Evolutionary conservation across 257 asterid genomes (phyloP).

Genomic region (Voacanga thouarsii): DNA sequence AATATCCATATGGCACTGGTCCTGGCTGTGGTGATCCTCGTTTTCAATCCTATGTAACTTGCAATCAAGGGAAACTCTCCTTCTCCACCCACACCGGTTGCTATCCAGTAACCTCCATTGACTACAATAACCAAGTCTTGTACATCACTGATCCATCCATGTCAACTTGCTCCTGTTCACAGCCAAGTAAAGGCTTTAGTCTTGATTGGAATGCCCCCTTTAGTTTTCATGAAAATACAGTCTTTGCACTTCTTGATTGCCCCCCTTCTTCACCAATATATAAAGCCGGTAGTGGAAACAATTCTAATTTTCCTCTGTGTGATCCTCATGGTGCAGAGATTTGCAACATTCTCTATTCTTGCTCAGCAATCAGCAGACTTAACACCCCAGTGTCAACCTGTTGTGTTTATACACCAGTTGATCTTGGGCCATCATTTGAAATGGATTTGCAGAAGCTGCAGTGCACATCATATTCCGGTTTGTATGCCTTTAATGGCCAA

Average conservation of each 20-base stretch:
- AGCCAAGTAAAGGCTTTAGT: conserved; percentile 77
- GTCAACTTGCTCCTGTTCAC: conserved; percentile 77
- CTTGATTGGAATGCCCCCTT: conserved; percentile 77
- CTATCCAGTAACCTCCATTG: conserved; percentile 68
- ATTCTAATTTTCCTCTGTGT: conserved; percentile 50
- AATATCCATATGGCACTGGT: conserved; percentile 74
- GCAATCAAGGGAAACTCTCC: conserved; percentile 52
- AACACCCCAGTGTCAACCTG: conserved; percentile 54
- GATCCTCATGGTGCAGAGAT: conserved; percentile 52
- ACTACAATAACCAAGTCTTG: conserved; percentile 53
- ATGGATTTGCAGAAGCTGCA: conserved; percentile 65
- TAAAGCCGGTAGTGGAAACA: conserved; percentile 24
- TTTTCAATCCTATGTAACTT: conserved; percentile 56
- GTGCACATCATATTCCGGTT: conserved; percentile 62
- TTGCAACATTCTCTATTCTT: conserved; percentile 56
- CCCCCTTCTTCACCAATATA: conserved; percentile 46
- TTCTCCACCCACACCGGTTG: conserved; percentile 68
- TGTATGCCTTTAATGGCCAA: conserved; percentile 55
- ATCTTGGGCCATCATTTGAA: conserved; percentile 79
- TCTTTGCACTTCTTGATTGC: conserved; percentile 70
- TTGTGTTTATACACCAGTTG: conserved; percentile 78
- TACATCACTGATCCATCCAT: conserved; percentile 70
- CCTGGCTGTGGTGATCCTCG: conserved; percentile 79
- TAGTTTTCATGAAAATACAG: conserved; percentile 53
- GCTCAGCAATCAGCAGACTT: conserved; percentile 56